A percentile compares a stretch with the other conserved stretches of the same genome.
These are phyloP conservation scores for Chlamydomonas urium DNA, from an alignment of 139 green algal species.

Conservation along the genomic window DNA sequence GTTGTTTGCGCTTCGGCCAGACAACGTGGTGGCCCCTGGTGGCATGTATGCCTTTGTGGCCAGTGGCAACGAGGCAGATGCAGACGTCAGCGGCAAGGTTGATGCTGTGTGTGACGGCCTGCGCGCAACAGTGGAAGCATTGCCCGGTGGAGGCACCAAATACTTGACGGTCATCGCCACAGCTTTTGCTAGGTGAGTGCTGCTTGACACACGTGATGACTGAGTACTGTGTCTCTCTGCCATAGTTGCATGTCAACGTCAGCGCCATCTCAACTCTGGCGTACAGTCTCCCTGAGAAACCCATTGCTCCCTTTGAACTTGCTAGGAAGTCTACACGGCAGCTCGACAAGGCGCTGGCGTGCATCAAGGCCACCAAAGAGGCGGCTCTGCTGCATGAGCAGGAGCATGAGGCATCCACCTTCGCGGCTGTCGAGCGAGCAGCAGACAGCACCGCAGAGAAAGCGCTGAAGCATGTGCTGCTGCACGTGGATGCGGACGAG, in stretches of 20 bases:
- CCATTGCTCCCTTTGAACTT: too few relatives aligned
- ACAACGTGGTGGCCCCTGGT: conserved; percentile 40
- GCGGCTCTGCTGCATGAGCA: conserved; percentile 31
- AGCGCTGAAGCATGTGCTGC: conserved; percentile 80
- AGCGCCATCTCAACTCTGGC: too few relatives aligned
- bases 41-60: conserved; percentile 60
- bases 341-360: conserved; percentile 66
- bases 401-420: background rate
- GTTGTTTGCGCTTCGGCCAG: conserved; percentile 57
- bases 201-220: too few relatives aligned
- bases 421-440: background rate
- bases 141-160: conserved; percentile 1
- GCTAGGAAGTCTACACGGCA: conserved; percentile 53
- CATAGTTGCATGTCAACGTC: too few relatives aligned
- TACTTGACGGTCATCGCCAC: background rate
- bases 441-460: conserved; percentile 49
- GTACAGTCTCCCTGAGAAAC: too few relatives aligned
- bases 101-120: conserved; percentile 45
- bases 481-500: conserved; percentile 68
- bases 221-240: too few relatives aligned
- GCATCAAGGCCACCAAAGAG: conserved; percentile 63
- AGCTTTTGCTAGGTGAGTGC: background rate
- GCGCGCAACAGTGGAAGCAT: conserved; percentile 26
- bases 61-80: conserved; percentile 3
- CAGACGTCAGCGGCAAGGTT: conserved; percentile 36